A percentile compares a stretch with the other conserved stretches of the same genome.
phyloP scores from a whole-genome alignment of 805 yeast species.

The Zygosaccharomyces rouxii region DNA sequence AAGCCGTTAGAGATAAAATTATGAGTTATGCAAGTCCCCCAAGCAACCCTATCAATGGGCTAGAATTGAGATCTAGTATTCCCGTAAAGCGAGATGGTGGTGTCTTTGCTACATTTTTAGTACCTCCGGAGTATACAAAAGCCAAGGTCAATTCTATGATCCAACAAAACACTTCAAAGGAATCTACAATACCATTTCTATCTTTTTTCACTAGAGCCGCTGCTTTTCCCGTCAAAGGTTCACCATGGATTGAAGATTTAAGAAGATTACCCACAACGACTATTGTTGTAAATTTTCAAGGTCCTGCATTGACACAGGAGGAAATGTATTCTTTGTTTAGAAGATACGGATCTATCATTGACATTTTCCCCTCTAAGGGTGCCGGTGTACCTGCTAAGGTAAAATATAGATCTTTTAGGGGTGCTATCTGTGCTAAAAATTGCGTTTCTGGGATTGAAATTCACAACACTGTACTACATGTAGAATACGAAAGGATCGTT shows the following conservation, averaged over 20 bases:
- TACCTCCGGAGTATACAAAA: conserved; percentile 48
- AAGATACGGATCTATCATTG: conserved; percentile 79
- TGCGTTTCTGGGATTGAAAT: conserved; percentile 78
- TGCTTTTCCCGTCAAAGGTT: conserved; percentile 76
- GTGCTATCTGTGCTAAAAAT: conserved; percentile 83
- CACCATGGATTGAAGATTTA: conserved; percentile 95
- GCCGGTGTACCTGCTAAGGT: conserved; percentile 51
- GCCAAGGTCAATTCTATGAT: conserved; percentile 53
- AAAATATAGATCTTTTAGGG: conserved; percentile 50
- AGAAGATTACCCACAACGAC: conserved; percentile 65
- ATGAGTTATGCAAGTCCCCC: conserved; percentile 39
- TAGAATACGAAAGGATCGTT: conserved; percentile 61
- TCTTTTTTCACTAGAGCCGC: conserved; percentile 47
- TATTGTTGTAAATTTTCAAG: conserved; percentile 68
- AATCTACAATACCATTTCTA: conserved; percentile 37
- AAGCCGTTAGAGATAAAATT: conserved; percentile 40
- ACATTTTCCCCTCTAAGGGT: conserved; percentile 56
- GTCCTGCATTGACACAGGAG: conserved; percentile 72
- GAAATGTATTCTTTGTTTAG: conserved; percentile 75
- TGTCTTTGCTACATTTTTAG: conserved; percentile 74
- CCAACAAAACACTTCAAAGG: conserved; percentile 41
- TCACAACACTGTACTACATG: conserved; percentile 63
- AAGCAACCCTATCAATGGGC: conserved; percentile 36
- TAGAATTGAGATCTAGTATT: conserved; percentile 54
- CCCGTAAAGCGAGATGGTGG: conserved; percentile 87